Percentiles rank a stretch among this genome's conserved stretches.
phyloP scores from a whole-genome alignment of 495 filamentous ascomycete genomes.

The Neurospora sp. region DNA sequence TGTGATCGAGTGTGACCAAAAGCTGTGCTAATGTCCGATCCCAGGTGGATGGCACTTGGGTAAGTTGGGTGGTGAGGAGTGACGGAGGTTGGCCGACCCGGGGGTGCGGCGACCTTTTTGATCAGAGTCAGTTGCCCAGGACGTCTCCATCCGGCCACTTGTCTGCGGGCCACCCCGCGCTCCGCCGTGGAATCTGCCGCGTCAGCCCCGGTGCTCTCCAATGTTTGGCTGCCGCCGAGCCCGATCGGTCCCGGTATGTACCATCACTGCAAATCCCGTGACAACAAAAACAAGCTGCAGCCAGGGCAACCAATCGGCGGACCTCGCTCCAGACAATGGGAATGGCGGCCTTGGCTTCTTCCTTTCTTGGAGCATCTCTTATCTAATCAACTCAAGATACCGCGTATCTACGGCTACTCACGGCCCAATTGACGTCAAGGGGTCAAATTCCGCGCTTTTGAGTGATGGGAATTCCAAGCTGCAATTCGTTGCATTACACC shows the following conservation, averaged over 20 bases:
- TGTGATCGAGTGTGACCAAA: not conserved
- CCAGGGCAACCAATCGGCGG: not conserved
- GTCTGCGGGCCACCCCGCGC: not conserved
- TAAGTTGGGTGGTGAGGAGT: not conserved
- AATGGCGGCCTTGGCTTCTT: not conserved
- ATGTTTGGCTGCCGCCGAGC: not conserved
- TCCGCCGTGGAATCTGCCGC: not conserved
- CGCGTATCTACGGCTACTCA: conserved; percentile 19
- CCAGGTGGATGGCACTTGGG: not conserved
- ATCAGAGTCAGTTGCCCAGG: not conserved
- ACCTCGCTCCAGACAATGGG: not conserved
- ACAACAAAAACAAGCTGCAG: not conserved
- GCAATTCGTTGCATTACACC: not conserved
- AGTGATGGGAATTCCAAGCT: not conserved
- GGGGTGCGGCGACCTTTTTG: not conserved
- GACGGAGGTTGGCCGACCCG: not conserved
- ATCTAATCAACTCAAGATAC: too few relatives aligned
- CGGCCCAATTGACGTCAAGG: conserved; percentile 16
- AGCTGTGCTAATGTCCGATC: not conserved
- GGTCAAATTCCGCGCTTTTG: conserved; percentile 5
- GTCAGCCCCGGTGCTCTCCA: not conserved
- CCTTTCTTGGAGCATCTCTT: too few relatives aligned
- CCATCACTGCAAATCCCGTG: not conserved
- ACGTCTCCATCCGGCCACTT: not conserved
- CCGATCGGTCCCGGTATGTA: not conserved